A percentile compares a stretch with the other conserved stretches of the same genome.
Evolutionary conservation across 139 green algal genomes (phyloP).

Genomic region (Chlorella sp.): DNA sequence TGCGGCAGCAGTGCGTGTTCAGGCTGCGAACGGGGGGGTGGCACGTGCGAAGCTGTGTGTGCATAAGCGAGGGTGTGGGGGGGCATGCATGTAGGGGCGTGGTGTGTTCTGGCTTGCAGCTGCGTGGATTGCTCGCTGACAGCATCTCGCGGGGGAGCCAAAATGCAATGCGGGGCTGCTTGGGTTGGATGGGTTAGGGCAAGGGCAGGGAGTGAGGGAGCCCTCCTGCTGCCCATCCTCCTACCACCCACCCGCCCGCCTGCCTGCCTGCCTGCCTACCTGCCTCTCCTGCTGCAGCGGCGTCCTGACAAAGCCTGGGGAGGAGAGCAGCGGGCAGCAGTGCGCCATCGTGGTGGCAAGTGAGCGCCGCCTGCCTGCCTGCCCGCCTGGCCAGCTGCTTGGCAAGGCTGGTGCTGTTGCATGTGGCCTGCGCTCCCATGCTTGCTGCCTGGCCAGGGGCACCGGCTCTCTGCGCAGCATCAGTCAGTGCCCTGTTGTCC

Average conservation of each 20-base stretch:
- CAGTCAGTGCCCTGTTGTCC: not conserved
- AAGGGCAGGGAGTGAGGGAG: not conserved
- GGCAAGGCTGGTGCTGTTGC: no score
- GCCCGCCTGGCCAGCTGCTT: not conserved
- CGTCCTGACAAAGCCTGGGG: slow-evolving; percentile 23
- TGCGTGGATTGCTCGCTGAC: no score
- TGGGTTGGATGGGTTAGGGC: not conserved
- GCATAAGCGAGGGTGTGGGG: no score
- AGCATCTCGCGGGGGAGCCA: no score
- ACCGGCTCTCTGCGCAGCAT: not conserved
- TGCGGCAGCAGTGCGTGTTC: not conserved
- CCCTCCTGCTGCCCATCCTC: not conserved
- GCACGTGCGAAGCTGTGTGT: no score
- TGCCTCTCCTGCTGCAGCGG: slow-evolving; percentile 19
- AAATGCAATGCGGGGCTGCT: not conserved
- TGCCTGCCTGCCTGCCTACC: not conserved
- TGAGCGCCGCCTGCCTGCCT: not conserved
- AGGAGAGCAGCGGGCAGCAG: not conserved
- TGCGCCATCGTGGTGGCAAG: slow-evolving; percentile 46
- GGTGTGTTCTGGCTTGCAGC: no score
- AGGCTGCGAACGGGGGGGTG: not conserved
- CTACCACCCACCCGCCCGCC: not conserved
- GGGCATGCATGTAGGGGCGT: no score
- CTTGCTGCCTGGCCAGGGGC: no score
- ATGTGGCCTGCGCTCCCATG: no score